Conservation (phyloP, 2,329 filamentous ascomycete genomes). For the Pyrenophora graminea region DNA sequence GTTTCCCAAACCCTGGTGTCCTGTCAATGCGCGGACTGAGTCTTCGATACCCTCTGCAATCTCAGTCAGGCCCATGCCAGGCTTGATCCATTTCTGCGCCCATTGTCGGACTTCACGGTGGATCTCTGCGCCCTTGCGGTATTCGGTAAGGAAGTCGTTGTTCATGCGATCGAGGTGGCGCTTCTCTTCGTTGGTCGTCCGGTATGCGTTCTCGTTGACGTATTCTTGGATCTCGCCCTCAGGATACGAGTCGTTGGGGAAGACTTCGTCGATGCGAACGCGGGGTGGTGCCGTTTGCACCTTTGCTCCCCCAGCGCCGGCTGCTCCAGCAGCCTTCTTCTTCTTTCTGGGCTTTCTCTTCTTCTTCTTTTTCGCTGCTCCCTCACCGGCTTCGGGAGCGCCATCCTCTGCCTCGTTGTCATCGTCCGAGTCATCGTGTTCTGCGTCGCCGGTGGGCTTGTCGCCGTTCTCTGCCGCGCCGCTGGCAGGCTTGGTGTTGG, state of each 20-base stretch:
- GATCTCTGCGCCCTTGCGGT: slow-evolving; percentile 83
- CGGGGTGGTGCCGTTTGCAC: slow-evolving; percentile 78
- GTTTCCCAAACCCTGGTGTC: slow-evolving; percentile 74
- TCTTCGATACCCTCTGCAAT: slow-evolving; percentile 89
- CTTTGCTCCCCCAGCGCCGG: slow-evolving; percentile 57
- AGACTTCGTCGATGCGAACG: slow-evolving; percentile 73
- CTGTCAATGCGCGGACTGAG: slow-evolving; percentile 74
- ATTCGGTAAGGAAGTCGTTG: slow-evolving; percentile 77
- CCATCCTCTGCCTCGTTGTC: slow-evolving; percentile 58
- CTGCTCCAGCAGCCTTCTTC: slow-evolving; percentile 57
- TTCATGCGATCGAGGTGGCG: slow-evolving; percentile 80
- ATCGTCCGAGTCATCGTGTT: slow-evolving; percentile 61
- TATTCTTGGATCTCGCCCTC: slow-evolving; percentile 80
- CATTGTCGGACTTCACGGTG: slow-evolving; percentile 85
- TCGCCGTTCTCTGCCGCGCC: slow-evolving; percentile 34
- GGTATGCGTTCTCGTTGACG: slow-evolving; percentile 73
- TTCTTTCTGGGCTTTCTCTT: slow-evolving; percentile 79
- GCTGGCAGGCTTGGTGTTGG: slow-evolving; percentile 38
- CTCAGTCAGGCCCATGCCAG: slow-evolving; percentile 77
- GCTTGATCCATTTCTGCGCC: slow-evolving; percentile 79
- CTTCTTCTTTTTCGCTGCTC: slow-evolving; percentile 74
- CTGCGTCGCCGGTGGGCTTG: slow-evolving; percentile 52
- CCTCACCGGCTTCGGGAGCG: slow-evolving; percentile 41
- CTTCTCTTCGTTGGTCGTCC: slow-evolving; percentile 84
- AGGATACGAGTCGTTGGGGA: slow-evolving; percentile 73